Evolutionary conservation across 371 early-diverging fungal genomes (phyloP).

Genomic region (Coemansia sp.): DNA sequence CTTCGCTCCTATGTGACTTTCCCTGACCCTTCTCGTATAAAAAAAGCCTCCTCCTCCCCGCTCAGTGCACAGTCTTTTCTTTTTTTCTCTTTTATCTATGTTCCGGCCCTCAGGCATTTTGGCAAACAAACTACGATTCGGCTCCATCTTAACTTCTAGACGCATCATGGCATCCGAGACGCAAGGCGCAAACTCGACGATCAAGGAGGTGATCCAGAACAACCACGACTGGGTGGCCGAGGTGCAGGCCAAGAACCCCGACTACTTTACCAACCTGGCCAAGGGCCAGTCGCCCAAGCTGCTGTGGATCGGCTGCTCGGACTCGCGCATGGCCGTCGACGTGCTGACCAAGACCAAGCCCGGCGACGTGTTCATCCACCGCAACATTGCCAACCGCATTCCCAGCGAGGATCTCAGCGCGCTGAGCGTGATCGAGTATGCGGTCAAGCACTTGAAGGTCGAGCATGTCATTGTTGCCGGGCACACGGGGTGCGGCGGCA

Average conservation of each 20-base stretch:
- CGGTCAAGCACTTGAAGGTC: constrained; percentile 88
- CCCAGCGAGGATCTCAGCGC: constrained; percentile 72
- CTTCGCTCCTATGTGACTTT: too few species aligned
- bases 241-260: constrained; percentile 53
- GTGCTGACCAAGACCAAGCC: constrained; percentile 45
- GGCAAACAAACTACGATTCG: constrained; percentile 25
- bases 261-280: constrained; percentile 62
- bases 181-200: constrained; percentile 9
- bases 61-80: neutral
- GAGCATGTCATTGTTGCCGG: constrained; percentile 92
- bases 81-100: constrained; percentile 11
- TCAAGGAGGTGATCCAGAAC: constrained; percentile 25
- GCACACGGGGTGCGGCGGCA: constrained; percentile 90
- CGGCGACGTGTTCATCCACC: constrained; percentile 93
- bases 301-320: constrained; percentile 94
- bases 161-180: constrained; percentile 11
- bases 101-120: constrained; percentile 18
- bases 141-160: constrained; percentile 20
- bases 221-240: constrained; percentile 62
- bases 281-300: constrained; percentile 81
- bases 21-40: neutral
- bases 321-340: constrained; percentile 84
- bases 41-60: neutral
- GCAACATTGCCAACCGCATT: constrained; percentile 95
- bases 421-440: constrained; percentile 89